Conservation (phyloP, 306 rosid genomes). For the Trifolium pratense region DNA sequence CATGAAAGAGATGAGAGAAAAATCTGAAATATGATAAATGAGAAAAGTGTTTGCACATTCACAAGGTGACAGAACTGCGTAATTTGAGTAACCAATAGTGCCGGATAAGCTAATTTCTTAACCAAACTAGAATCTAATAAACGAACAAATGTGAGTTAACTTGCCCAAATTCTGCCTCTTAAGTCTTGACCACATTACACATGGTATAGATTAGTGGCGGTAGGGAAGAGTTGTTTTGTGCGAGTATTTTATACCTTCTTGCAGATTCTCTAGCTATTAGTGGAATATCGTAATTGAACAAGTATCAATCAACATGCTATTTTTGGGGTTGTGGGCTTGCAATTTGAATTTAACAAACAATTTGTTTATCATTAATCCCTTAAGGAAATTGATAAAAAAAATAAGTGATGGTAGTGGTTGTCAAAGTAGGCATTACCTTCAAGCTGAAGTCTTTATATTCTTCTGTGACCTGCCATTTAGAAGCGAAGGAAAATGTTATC, state of each 20-base stretch:
- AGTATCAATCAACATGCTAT: neutral
- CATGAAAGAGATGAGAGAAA: neutral
- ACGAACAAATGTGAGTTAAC: neutral
- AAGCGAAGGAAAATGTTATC: conserved; percentile 12
- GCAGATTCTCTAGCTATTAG: neutral
- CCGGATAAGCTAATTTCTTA: neutral
- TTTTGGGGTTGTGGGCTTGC: neutral
- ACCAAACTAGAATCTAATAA: neutral
- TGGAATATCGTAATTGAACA: neutral
- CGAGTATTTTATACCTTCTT: neutral
- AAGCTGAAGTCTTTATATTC: conserved; percentile 53
- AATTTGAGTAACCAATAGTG: neutral
- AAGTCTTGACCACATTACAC: neutral
- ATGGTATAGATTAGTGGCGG: neutral
- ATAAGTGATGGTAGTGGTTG: neutral
- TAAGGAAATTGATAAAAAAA: neutral
- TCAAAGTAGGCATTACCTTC: conserved; percentile 52
- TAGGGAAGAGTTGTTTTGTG: neutral
- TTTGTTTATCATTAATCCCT: neutral
- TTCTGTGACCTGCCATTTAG: conserved; percentile 55
- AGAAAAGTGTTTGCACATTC: neutral
- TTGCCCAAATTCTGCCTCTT: neutral
- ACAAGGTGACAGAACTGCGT: neutral
- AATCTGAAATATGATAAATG: neutral
- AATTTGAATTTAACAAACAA: neutral